A percentile compares a stretch with the other conserved stretches of the same genome.
Evolutionary conservation across 805 yeast genomes (phyloP).

Genomic region (Kodamaea restingae): DNA sequence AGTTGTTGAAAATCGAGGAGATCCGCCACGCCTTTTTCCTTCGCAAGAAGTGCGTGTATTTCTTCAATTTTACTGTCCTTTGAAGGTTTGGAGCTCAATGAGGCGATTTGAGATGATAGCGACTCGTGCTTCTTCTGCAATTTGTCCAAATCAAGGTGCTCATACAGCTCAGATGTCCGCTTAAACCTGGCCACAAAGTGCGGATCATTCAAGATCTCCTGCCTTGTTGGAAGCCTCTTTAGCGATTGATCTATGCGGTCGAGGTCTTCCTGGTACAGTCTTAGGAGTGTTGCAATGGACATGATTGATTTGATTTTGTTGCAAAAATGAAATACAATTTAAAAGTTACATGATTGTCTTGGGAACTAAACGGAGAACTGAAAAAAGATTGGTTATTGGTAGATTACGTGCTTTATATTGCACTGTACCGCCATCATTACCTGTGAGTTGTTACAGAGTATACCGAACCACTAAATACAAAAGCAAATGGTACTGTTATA

Average conservation of each 20-base stretch:
- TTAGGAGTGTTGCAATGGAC: conserved; percentile 3
- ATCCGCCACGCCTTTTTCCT: conserved; percentile 10
- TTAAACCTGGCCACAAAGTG: conserved; percentile 5
- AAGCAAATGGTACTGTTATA: no score
- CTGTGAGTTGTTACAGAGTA: no score
- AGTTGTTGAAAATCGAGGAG: conserved; percentile 15
- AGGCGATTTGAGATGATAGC: conserved; percentile 4
- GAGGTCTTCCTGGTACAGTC: conserved; percentile 3
- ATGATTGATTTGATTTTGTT: background rate
- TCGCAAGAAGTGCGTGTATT: conserved; percentile 7
- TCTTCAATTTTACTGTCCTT: conserved; percentile 4
- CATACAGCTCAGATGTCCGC: background rate
- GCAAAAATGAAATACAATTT: no score
- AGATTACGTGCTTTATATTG: no score
- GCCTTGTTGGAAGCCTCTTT: background rate
- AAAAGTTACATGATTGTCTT: background rate
- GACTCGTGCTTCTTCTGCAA: conserved; percentile 8
- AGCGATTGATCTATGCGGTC: conserved; percentile 1
- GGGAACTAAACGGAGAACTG: no score
- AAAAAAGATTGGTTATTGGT: no score
- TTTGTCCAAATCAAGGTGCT: conserved; percentile 8
- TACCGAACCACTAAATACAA: no score
- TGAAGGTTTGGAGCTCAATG: conserved; percentile 2
- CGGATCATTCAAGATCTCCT: conserved; percentile 3
- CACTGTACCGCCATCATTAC: no score